Conservation (phyloP, 768 basidiomycete species). For the Pholiota conissans region DNA sequence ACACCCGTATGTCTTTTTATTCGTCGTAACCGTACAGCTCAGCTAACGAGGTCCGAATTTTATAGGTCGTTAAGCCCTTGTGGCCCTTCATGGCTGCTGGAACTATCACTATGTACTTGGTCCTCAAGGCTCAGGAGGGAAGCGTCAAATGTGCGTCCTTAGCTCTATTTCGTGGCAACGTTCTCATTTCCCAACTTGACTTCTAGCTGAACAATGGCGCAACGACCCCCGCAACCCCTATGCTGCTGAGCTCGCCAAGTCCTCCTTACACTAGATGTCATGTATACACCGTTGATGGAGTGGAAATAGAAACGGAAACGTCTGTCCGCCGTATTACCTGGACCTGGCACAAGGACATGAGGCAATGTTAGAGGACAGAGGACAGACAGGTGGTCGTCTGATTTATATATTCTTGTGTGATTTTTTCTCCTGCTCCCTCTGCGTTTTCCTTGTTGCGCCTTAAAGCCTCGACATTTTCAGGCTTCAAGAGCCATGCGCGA, state of each 20-base stretch:
- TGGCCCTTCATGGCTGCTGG: conserved; percentile 81
- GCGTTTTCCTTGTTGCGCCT: background rate
- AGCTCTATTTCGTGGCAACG: background rate
- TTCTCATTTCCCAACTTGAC: background rate
- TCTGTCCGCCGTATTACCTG: background rate
- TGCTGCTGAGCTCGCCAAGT: conserved; percentile 72
- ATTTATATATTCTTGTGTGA: background rate
- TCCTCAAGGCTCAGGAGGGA: conserved; percentile 65
- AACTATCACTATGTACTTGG: conserved; percentile 62
- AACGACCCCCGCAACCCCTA: conserved; percentile 85
- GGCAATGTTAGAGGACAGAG: background rate
- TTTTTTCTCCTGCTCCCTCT: background rate
- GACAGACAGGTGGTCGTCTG: background rate
- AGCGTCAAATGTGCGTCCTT: conserved; percentile 69
- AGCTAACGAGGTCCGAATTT: background rate
- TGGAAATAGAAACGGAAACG: conserved; percentile 15
- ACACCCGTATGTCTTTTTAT: conserved; percentile 60
- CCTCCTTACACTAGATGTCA: conserved; percentile 43
- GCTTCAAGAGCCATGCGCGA: background rate
- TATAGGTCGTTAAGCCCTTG: conserved; percentile 68
- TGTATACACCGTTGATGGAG: conserved; percentile 11
- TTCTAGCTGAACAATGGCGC: conserved; percentile 57
- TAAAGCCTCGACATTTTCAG: background rate
- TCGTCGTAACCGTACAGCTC: background rate
- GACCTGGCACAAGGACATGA: background rate